Evolutionary conservation across 2,329 filamentous ascomycete species (phyloP).

Genomic region (Teratosphaeria zuluensis): DNA sequence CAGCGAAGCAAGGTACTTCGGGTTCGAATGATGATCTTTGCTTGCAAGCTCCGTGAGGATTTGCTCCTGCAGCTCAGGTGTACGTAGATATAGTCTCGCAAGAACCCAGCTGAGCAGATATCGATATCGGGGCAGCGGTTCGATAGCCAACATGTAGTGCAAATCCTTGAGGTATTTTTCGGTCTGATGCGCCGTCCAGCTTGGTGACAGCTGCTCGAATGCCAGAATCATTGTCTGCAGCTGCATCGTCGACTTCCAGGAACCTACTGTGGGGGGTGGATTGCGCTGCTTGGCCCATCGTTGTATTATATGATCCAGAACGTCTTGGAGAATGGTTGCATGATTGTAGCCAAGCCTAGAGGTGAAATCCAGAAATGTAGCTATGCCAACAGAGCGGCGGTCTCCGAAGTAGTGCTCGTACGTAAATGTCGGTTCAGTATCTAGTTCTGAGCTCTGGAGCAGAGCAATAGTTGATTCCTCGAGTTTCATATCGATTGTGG

Average conservation of each 20-base stretch:
- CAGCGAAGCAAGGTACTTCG: conserved; percentile 38
- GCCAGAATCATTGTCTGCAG: conserved; percentile 38
- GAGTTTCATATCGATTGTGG: conserved; percentile 36
- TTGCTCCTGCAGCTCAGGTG: conserved; percentile 21
- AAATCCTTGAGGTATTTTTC: conserved; percentile 28
- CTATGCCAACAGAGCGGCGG: conserved; percentile 34
- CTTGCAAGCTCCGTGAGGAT: conserved; percentile 29
- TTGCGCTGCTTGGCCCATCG: conserved; percentile 36
- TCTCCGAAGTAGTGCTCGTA: conserved; percentile 37
- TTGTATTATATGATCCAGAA: conserved; percentile 25
- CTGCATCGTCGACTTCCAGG: conserved; percentile 41
- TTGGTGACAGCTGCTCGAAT: conserved; percentile 26
- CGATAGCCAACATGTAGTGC: conserved; percentile 33
- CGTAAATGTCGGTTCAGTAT: conserved; percentile 15
- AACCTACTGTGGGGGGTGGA: conserved; percentile 34
- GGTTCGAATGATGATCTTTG: conserved; percentile 37
- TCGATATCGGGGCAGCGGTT: conserved; percentile 39
- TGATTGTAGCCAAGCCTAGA: conserved; percentile 25
- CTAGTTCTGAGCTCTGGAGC: conserved; percentile 21
- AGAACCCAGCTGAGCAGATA: conserved; percentile 41
- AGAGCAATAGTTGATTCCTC: conserved; percentile 31
- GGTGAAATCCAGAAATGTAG: conserved; percentile 36
- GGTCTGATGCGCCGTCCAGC: conserved; percentile 11
- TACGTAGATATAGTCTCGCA: conserved; percentile 31
- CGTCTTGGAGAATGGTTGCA: neutral